Base-by-base conservation (phyloP, 2,329 filamentous ascomycete genomes). In the Apiospora phragmitis region DNA sequence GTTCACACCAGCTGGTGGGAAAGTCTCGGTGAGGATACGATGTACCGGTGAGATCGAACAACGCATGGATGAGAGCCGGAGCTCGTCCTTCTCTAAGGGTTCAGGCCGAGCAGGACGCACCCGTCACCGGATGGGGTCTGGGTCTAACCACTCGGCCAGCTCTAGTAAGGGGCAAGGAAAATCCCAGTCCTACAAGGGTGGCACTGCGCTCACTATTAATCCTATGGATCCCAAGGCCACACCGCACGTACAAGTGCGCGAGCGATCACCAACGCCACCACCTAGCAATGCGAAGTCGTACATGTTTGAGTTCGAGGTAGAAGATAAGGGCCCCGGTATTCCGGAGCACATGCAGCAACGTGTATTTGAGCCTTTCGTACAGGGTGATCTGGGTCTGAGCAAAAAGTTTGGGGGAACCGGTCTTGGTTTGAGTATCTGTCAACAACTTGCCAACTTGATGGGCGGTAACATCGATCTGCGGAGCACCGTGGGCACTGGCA, bases 341-440 rank as follows among this genome's bases (percentile, higher is more conserved):
- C 90, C 94, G 0, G 88, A 91, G 8, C 84, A 92, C 73, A 89
- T 97, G 80, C 94, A 94, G 75, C 86, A 93, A 70, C 91, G 91
- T 74, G 94, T 98, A 12, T 98, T 98, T 78, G 95, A 97, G 79
- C 95, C 95, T 0, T 98, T 98, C 77, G 93, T 97, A 0, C 95
- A 98, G 80, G 95, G 93, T n/a, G 94, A 97, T 78, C 83, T 96
- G 1, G 93, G 94, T 0, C 83, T 98, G 21, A 97, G 93, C 83
- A 97, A 94, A 80, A 96, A 96, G 77, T 97, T 92, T 78, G 94
- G 94, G 24, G 95, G 95, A 21, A 97, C 95, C 0, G 95, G 95
- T 4, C 84, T 97, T 1, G 95, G 95, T 1, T 81, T 98, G 69
- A 95, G 93, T 77, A 98, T 98, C 76, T 97, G 94, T 81, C 92